Evolutionary conservation across 2,329 filamentous ascomycete genomes (phyloP), one percentile per base, ranked within the genome.

Genomic region (Trichoderma sp.): DNA sequence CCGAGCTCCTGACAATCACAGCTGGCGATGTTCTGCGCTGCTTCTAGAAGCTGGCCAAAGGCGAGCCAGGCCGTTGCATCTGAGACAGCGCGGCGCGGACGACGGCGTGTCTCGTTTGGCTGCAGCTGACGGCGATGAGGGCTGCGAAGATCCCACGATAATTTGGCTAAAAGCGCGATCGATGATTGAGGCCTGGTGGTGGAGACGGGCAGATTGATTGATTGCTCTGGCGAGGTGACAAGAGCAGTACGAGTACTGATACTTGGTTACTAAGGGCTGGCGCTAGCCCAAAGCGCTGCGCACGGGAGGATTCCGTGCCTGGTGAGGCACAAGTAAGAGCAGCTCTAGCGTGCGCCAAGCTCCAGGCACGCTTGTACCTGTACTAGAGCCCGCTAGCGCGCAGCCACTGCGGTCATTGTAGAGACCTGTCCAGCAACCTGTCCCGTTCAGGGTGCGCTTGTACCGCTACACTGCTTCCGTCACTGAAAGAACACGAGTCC

Each of bases 291-390:
- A 56, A 47, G 52, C 33, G 56, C 31, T 37, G 24, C 33, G 24
- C 35, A 65, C 62, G 62, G 63, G 37, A 66, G 63, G 53, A 35
- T 58, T 66, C 63, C 63, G 53, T 57, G 27, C 53, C 63, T 58
- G 53, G 63, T 16, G 24, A 35, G 37, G 62, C 8, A 66, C 37
- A 35, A 37, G 62, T 14, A 66, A 53, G 35, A 43, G 52, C 62
- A 33, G 27, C 33, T 33, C 63, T 66, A 66, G 63, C 27, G 37
- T 33, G 53, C 62, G 62, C 52, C 62, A 56, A 65, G 62, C 52
- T 43, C 62, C 62, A 56, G 49, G 62, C 33, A 65, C 62, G 31
- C 58, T 19, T 33, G 58, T 61, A 61, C 58, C 19, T 14, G 58
- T 60, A 43, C 58, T 37, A 29, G 59, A 52, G 29, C n/a, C 59